Base-by-base conservation (phyloP, 148 eudicot genomes). In the Rhododendron mucronatum region DNA sequence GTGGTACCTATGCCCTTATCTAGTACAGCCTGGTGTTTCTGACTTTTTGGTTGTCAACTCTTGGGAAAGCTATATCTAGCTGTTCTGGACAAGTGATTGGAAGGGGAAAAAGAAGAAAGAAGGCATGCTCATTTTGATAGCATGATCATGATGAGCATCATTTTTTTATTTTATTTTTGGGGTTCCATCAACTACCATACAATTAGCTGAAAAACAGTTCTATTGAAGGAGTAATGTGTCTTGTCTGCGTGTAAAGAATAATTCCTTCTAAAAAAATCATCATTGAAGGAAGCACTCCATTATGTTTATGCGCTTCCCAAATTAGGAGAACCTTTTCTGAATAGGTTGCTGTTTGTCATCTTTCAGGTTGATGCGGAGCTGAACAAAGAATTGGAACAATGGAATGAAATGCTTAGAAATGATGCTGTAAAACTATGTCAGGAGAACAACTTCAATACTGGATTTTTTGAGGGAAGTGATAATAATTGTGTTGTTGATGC, bases 401-500 rank as follows among this genome's bases (percentile, higher is more conserved):
- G 99, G 99, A 93, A 93, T 88, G 99, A 97, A 78, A 89, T 91
- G 91, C 94, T 97, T n/a, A 96, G 90, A 85, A 93, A 90, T 90
- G 99, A 97, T 45, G 99, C 93, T 44, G 89, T 97, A 57, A 97
- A 91, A 89, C 81, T 95, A 83, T 97, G 99, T 91, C 96, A 91
- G 81, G 98, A 94, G 88, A 95, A 95, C 84, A 97, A 97, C 92
- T 97, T 97, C 82, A 93, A 86, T 82, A 89, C 98, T 35, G 99
- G 99, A 53, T 97, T 97, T 88, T 95, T 97, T 87, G 98, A 94
- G 88, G 98, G 98, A 59, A 93, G 94, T 91, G 99, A 97, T 76
- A 91, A 87, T 85, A 93, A 90, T 87, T 88, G 85, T 78, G 94
- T 94, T 57, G 93, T 95, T 85, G 99, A 97, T 91, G 98, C 99